Base-by-base conservation (phyloP, 2,329 filamentous ascomycete genomes). In the Didymosphaeria variabile region DNA sequence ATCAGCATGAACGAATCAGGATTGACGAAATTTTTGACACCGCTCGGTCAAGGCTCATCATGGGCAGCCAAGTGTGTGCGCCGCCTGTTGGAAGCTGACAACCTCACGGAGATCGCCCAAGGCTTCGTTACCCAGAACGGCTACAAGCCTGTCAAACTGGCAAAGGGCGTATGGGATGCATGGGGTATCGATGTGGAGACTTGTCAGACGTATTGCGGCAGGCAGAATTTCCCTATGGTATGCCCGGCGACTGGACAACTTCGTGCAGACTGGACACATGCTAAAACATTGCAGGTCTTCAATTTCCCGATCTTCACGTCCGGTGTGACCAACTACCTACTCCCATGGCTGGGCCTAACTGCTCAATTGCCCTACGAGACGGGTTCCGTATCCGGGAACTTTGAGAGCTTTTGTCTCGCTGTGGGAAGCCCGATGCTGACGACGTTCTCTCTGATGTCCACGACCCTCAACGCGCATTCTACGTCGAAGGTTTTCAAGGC, bases 241-340 rank as follows among this genome's bases (percentile, higher is more conserved):
- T 5, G 46, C n/a, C 36, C 15, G 13, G 36, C 15, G 13, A 17
- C 36, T 6, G 15, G 31, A 17, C 13, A 49, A n/a, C 21, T 13
- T 4, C 12, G 23, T 29, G 26, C 19, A 17, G 21, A n/a, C 13
- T 5, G 45, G 23, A 6, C 4, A 31, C 6, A 21, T 34, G 15
- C 46, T 50, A 17, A 50, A 26, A 7, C 15, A 4, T n/a, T 7
- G 2, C 26, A 50, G 46, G 46, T 50, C 46, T 50, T 50, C n/a
- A 15, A 50, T 50, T 50, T 50, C n/a, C 46, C 46, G 15, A 50
- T 50, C 46, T 50, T 50, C 26, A 50, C 46, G 9, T 50, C 46
- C 12, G 46, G 46, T 5, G 26, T 50, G 26, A 50, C 46, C 9
- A 50, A 50, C 46, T 50, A 50, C n/a, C 29, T 50, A 3, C 46